These are phyloP conservation scores for Cryptomeria japonica DNA, from an alignment of 75 land plant genomes.

Conservation along the genomic window DNA sequence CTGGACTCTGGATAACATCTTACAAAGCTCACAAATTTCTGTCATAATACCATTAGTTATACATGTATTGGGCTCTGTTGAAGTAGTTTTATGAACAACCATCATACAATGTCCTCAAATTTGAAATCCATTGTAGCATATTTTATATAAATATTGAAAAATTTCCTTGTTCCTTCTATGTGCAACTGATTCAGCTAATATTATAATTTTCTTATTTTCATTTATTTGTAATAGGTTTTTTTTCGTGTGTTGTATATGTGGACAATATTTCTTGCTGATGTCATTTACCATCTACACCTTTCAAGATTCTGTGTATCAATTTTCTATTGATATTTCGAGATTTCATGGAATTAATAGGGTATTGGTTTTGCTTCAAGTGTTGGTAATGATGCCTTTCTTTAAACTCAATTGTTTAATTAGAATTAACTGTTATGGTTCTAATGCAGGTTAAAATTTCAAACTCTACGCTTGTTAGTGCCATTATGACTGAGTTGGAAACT, in stretches of 20 bases:
- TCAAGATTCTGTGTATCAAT: neutral
- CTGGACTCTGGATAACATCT: neutral
- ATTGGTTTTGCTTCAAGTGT: neutral
- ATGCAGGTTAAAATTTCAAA: slow-evolving; percentile 89
- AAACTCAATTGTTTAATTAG: neutral
- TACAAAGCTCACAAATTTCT: neutral
- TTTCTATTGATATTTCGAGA: neutral
- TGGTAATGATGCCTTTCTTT: neutral
- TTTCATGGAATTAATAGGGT: neutral
- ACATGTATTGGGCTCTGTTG: neutral
- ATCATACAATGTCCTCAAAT: neutral
- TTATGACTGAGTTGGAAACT: slow-evolving; percentile 90
- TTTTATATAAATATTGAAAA: neutral
- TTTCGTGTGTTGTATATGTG: neutral
- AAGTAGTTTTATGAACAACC: neutral
- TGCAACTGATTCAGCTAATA: neutral
- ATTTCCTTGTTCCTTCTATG: neutral
- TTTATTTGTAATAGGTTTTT: neutral
- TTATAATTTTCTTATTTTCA: neutral
- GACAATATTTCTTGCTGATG: neutral
- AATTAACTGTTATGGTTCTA: neutral
- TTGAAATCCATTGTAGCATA: neutral
- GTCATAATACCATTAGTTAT: neutral
- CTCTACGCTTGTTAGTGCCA: slow-evolving; percentile 91
- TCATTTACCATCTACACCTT: neutral